Evolutionary conservation across 345 rosid species (phyloP).

Genomic region (Cochlearia excelsa): DNA sequence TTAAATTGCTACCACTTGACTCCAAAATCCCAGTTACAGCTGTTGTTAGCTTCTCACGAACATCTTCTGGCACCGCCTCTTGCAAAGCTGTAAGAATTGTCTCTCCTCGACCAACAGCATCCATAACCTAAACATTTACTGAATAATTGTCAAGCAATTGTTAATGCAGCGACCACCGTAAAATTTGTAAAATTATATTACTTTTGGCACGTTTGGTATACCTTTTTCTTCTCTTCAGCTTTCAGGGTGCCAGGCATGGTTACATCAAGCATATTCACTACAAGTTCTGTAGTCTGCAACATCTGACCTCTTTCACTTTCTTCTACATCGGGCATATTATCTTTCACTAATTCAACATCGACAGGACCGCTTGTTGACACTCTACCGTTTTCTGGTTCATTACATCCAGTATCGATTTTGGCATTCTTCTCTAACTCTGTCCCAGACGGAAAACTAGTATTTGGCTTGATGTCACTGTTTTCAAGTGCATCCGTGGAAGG

Average conservation of each 20-base stretch:
- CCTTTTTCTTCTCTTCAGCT: constrained; percentile 76
- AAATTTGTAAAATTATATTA: not conserved
- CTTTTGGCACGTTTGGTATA: constrained; percentile 28
- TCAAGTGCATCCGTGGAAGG: constrained; percentile 35
- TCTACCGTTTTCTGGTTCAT: constrained; percentile 32
- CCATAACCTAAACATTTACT: constrained; percentile 63
- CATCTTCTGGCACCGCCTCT: constrained; percentile 94
- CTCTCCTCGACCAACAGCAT: constrained; percentile 88
- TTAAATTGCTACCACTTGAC: constrained; percentile 50
- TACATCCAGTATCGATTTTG: constrained; percentile 32
- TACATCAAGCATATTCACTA: constrained; percentile 79
- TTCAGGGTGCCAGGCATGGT: constrained; percentile 69
- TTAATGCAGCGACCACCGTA: constrained; percentile 26
- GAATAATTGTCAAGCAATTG: constrained; percentile 26
- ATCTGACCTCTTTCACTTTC: constrained; percentile 64
- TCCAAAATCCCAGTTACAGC: constrained; percentile 62
- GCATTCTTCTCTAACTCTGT: constrained; percentile 34
- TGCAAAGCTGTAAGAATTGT: constrained; percentile 75
- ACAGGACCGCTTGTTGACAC: constrained; percentile 38
- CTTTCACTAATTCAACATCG: constrained; percentile 45
- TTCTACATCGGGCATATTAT: constrained; percentile 36
- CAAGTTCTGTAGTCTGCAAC: constrained; percentile 67
- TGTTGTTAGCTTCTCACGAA: constrained; percentile 71
- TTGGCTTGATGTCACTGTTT: constrained; percentile 34
- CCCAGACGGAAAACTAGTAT: constrained; percentile 32